Conservation (phyloP, 257 asterid genomes). For the Ocimum tenuiflorum region DNA sequence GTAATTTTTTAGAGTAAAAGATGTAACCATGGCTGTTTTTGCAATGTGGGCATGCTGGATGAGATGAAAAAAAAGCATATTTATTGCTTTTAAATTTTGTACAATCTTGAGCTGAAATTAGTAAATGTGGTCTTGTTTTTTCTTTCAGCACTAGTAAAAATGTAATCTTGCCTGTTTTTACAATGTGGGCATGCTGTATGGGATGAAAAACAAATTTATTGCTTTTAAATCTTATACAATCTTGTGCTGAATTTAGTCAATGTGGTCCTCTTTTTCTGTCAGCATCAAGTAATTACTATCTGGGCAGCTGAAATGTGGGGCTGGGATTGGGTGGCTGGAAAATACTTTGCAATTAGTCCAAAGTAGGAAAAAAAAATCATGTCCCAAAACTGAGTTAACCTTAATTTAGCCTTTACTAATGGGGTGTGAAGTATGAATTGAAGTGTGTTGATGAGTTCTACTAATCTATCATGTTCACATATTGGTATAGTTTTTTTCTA, state of each 20-base stretch:
- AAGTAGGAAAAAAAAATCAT: neutral
- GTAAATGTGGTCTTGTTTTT: slow-evolving; percentile 24
- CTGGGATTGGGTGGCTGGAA: neutral
- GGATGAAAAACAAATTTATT: neutral
- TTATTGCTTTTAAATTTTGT: neutral
- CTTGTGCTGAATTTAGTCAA: neutral
- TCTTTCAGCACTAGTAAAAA: slow-evolving; percentile 6
- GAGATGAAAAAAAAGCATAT: neutral
- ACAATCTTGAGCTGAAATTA: too few species aligned
- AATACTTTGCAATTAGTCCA: neutral
- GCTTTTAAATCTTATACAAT: neutral
- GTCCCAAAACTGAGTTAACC: neutral
- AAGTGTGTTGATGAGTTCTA: neutral
- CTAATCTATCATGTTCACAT: neutral
- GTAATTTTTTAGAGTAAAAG: slow-evolving; percentile 3
- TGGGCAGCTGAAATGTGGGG: slow-evolving; percentile 5
- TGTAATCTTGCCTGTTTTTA: slow-evolving; percentile 2
- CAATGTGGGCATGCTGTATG: neutral
- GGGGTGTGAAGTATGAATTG: neutral
- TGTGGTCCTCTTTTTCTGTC: slow-evolving; percentile 28
- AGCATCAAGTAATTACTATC: neutral
- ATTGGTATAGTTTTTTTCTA: neutral
- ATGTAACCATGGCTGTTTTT: slow-evolving; percentile 2
- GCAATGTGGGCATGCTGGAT: neutral
- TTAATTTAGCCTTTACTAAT: neutral